A percentile compares a stretch with the other conserved stretches of the same genome.
These are phyloP conservation scores for Microthlaspi erraticum DNA, from an alignment of 345 rosid species.

Conservation along the genomic window DNA sequence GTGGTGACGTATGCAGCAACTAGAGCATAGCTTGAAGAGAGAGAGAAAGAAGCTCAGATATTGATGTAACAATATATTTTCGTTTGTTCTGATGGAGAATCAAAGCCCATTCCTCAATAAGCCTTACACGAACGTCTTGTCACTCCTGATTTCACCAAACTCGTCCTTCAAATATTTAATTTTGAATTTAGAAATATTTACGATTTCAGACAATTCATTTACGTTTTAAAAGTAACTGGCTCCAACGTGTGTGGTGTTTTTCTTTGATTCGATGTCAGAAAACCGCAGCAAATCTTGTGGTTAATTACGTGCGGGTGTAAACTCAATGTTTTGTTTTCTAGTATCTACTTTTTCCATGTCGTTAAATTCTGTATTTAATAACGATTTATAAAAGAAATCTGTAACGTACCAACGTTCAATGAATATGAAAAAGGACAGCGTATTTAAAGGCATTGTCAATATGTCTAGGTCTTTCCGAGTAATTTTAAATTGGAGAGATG, in stretches of 20 bases:
- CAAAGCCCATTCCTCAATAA: constrained; percentile 44
- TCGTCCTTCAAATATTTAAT: not conserved
- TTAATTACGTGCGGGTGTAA: not conserved
- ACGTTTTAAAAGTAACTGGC: not conserved
- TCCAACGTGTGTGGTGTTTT: constrained; percentile 15
- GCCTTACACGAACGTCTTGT: constrained; percentile 44
- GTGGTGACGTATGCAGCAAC: constrained; percentile 28
- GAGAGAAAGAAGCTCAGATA: constrained; percentile 21
- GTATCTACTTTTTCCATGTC: not conserved
- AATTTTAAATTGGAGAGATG: not conserved
- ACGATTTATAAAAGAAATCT: not conserved
- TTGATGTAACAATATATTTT: constrained; percentile 30
- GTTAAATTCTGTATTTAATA: not conserved
- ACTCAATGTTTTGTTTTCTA: constrained; percentile 11
- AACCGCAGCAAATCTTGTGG: not conserved
- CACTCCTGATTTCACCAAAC: constrained; percentile 36
- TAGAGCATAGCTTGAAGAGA: constrained; percentile 17
- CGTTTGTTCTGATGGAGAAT: constrained; percentile 24
- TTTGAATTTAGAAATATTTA: no score
- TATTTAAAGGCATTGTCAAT: constrained; percentile 3
- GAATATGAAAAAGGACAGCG: not conserved
- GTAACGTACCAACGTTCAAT: constrained; percentile 16
- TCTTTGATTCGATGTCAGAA: constrained; percentile 18
- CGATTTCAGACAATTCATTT: not conserved
- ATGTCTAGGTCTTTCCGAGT: not conserved